phyloP scores from a whole-genome alignment of 2,329 filamentous ascomycete species.

The Penicillium italicum region DNA sequence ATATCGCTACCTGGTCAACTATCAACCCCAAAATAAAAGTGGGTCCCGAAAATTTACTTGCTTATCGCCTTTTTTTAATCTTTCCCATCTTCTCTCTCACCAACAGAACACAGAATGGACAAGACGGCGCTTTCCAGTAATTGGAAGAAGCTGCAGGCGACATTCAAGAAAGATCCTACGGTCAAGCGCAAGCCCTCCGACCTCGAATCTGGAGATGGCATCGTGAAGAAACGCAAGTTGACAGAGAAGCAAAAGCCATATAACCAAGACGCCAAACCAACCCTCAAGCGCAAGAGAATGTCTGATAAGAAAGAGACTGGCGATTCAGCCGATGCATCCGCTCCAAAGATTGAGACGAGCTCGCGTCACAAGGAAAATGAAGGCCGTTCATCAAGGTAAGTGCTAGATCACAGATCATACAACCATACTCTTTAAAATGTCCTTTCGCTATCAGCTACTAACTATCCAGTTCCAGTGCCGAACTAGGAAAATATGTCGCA shows the following conservation, averaged over 20 bases:
- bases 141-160: slow-evolving; percentile 50
- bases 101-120: slow-evolving; percentile 39
- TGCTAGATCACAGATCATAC: neutral
- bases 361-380: slow-evolving; percentile 56
- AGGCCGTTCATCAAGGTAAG: slow-evolving; percentile 52
- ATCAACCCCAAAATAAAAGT: slow-evolving; percentile 8
- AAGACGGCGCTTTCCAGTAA: slow-evolving; percentile 46
- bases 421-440: slow-evolving; percentile 14
- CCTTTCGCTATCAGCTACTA: slow-evolving; percentile 4
- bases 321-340: slow-evolving; percentile 52
- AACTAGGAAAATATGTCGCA: slow-evolving; percentile 84
- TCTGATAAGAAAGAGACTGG: slow-evolving; percentile 17
- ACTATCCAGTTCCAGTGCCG: slow-evolving; percentile 49
- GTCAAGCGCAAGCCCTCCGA: slow-evolving; percentile 36
- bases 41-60: slow-evolving; percentile 14
- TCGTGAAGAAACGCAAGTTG: slow-evolving; percentile 34
- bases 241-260: slow-evolving; percentile 24
- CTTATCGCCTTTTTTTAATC: slow-evolving; percentile 6
- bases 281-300: slow-evolving; percentile 35
- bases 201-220: slow-evolving; percentile 28
- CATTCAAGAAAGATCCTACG: slow-evolving; percentile 36
- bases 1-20: neutral
- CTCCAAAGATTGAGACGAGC: slow-evolving; percentile 43
- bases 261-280: slow-evolving; percentile 9
- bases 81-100: slow-evolving; percentile 3